phyloP scores from a whole-genome alignment of 768 basidiomycete species.

The Kwoniella mangroviensis region DNA sequence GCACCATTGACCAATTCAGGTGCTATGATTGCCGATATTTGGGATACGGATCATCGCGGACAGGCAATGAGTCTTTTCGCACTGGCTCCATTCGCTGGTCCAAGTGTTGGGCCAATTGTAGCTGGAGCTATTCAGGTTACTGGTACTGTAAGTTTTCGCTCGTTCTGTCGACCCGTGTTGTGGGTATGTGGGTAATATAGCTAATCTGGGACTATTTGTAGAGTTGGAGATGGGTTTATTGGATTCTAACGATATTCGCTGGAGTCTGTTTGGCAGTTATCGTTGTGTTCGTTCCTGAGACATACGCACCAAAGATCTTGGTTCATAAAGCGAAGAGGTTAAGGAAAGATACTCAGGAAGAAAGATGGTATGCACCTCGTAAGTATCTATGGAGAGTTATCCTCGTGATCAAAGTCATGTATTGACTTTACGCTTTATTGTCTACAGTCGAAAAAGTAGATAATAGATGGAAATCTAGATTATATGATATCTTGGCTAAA shows the following conservation, averaged over 20 bases:
- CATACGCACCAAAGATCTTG: constrained; percentile 57
- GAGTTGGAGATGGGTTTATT: constrained; percentile 55
- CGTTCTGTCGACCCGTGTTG: background rate
- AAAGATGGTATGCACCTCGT: constrained; percentile 56
- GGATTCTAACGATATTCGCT: constrained; percentile 57
- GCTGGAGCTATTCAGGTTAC: constrained; percentile 56
- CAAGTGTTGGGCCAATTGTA: constrained; percentile 57
- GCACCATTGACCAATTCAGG: constrained; percentile 60
- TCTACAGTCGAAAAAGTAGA: constrained; percentile 41
- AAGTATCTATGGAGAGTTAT: constrained; percentile 11
- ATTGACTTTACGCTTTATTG: background rate
- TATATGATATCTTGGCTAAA: constrained; percentile 50
- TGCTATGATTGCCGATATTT: constrained; percentile 58
- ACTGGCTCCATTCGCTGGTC: constrained; percentile 59
- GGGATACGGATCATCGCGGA: constrained; percentile 57
- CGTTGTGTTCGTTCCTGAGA: constrained; percentile 56
- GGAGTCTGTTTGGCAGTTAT: constrained; percentile 49
- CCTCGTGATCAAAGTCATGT: background rate
- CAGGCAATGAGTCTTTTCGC: constrained; percentile 56
- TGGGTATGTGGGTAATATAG: too few species aligned
- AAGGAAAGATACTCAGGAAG: constrained; percentile 56
- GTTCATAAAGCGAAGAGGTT: constrained; percentile 54
- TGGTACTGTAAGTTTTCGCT: constrained; percentile 36
- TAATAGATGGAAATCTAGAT: constrained; percentile 38
- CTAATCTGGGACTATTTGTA: constrained; percentile 18